Evolutionary conservation across 331 rosid genomes (phyloP), one percentile per base, ranked within the genome.

Genomic region (Dryas integrifolia): DNA sequence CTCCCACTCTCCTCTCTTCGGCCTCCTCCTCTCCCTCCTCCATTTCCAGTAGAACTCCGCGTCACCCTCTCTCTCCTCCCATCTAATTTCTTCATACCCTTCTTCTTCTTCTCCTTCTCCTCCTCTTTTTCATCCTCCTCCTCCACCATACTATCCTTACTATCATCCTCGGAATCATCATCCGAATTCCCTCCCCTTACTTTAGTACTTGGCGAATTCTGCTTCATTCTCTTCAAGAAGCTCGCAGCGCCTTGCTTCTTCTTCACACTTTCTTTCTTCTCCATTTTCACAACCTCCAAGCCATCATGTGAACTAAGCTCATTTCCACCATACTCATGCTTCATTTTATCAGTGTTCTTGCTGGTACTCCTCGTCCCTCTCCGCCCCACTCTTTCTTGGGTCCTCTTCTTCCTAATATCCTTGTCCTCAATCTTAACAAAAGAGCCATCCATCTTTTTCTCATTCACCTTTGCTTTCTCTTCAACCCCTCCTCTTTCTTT

Each of bases 141-240:
- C 38, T 76, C 83, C 30, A 45, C 56, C 65, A 61, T 40, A 12
- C 75, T 44, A 11, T 79, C 68, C 18, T 58, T 56, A 5, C 63
- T 39, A 15, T 69, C 87, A 3, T 63, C 87, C 4, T 65, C 82
- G 0, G 62, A 61, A 55, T 7, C 78, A 55, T 7, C 76, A 51
- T 75, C 76, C 0, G 35, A 48, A 10, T 49, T 51, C 58, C 47
- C 62, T 8, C 44, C 72, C 39, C 64, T 72, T 2, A 21, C 58
- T 21, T 55, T 71, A 43, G 76, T 59, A 4, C 64, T 60, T 2
- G 77, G 56, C 14, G 84, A 81, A 68, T 72, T 83, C 65, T 79
- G 85, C 56, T 70, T 83, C 77, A 86, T 81, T 67, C 90, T 76
- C 80, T 76, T 83, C 81, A 86, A 76, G 65, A 86, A 83, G 35